Evolutionary conservation across 2,329 filamentous ascomycete genomes (phyloP).

Genomic region (Colletotrichum sp.): DNA sequence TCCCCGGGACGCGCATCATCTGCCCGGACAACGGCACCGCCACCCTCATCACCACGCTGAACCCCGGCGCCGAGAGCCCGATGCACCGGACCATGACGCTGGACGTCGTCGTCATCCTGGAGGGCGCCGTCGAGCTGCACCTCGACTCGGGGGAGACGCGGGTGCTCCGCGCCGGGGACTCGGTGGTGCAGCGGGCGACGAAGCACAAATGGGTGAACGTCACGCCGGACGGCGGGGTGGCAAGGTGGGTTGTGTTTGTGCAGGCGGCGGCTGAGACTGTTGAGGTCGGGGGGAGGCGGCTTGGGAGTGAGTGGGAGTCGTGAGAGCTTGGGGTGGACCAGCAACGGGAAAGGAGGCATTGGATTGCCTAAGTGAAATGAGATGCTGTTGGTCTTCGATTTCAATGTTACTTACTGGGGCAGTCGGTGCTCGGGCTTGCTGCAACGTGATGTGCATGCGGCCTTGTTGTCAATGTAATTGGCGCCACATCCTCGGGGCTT

Average conservation of each 20-base stretch:
- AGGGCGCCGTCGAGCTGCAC: constrained; percentile 55
- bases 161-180: constrained; percentile 52
- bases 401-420: not conserved
- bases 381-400: too few species aligned
- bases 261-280: not conserved
- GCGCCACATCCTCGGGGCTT: not conserved
- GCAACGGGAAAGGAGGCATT: not conserved
- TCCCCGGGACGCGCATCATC: not conserved
- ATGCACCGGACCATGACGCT: constrained; percentile 60
- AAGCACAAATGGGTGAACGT: constrained; percentile 58
- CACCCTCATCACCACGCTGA: not conserved
- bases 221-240: not conserved
- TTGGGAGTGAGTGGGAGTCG: not conserved
- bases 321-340: not conserved
- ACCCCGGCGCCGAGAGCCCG: constrained; percentile 12
- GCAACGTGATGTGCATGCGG: not conserved
- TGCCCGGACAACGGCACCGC: not conserved
- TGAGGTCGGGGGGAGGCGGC: not conserved
- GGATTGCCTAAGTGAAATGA: too few species aligned
- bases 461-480: not conserved
- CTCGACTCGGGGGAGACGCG: constrained; percentile 55
- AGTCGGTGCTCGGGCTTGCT: too few species aligned
- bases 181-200: constrained; percentile 60
- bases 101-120: constrained; percentile 60
- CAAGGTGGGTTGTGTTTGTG: not conserved